phyloP scores from a whole-genome alignment of 108 stramenopile genomes.

The Cylindrotheca fusiformis region DNA sequence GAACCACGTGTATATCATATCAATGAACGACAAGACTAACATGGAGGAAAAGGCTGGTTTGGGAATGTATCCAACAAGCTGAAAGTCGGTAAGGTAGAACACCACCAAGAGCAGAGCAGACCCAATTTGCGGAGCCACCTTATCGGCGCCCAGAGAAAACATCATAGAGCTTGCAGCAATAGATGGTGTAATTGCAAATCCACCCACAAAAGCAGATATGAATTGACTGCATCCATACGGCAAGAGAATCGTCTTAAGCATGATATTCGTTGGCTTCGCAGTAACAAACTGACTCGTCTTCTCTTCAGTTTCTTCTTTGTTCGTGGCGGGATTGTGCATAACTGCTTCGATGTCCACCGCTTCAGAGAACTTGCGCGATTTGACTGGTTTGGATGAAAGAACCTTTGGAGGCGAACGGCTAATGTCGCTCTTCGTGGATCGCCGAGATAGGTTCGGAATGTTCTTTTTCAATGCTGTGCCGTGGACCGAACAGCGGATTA shows the following conservation, averaged over 20 bases:
- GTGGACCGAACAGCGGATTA: slow-evolving; percentile 36
- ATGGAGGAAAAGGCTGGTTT: slow-evolving; percentile 78
- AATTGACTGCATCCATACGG: slow-evolving; percentile 51
- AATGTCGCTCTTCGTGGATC: not conserved
- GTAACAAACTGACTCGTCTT: not conserved
- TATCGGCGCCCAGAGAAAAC: slow-evolving; percentile 47
- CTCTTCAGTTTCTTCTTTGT: slow-evolving; percentile 1
- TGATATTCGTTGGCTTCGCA: slow-evolving; percentile 20
- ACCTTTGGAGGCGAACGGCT: not conserved
- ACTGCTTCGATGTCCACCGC: slow-evolving; percentile 32
- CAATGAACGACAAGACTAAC: slow-evolving; percentile 57
- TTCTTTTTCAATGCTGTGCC: slow-evolving; percentile 57
- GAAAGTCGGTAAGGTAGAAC: slow-evolving; percentile 62
- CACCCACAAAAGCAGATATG: slow-evolving; percentile 43
- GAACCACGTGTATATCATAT: slow-evolving; percentile 56
- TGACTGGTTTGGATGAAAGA: slow-evolving; percentile 2
- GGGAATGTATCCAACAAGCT: slow-evolving; percentile 60
- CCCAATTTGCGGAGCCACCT: slow-evolving; percentile 50
- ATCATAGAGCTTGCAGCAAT: slow-evolving; percentile 38
- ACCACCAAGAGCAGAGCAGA: slow-evolving; percentile 43
- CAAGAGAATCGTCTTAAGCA: slow-evolving; percentile 32
- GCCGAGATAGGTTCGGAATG: slow-evolving; percentile 27
- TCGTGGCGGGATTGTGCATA: not conserved
- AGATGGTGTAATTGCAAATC: slow-evolving; percentile 54
- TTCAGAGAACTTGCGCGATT: slow-evolving; percentile 28